Base-by-base conservation (phyloP, 2,329 filamentous ascomycete genomes). In the Cladobotryum mycophilum region DNA sequence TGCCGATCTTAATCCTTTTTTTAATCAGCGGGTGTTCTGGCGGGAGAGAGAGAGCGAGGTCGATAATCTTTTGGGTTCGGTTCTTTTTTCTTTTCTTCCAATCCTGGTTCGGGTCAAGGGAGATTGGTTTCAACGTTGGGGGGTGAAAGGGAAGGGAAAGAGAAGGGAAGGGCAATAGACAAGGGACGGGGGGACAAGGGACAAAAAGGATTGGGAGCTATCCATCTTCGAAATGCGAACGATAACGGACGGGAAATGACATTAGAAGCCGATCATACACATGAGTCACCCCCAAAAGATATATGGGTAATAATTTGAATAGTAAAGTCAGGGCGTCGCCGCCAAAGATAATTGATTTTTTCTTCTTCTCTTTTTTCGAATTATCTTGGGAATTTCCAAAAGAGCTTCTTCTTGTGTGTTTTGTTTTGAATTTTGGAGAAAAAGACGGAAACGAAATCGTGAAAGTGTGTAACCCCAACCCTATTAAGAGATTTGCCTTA, bases 251-350 rank as follows among this genome's bases (percentile, higher is more conserved):
- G 49, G 36, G 47, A 35, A 42, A 48, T 41, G 50, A 41, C 30
- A 52, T 30, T 52, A 52, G 47, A 53, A 53, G 46, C 35, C 43
- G 38, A 42, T 53, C 51, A 53, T 53, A 36, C 51, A 53, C 51
- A 53, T 53, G 51, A 53, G 38, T 30, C 25, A 30, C 51, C 43
- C 51, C 48, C 34, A 42, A 47, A 40, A 40, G 25, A 30, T 30
- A 53, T 40, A 37, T 46, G 43, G 48, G 44, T 53, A 43, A 46
- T 53, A 46, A 47, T 53, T 47, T 35, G 40, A 47, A 36, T 22
- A 44, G 17, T 41, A 33, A 22, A 37, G 47, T 18, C 41, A 43
- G 34, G 49, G 22, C 36, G 33, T 33, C 30, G 18, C 35, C 45
- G 49, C 49, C 49, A 41, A 41, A 33, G n/a, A n/a, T 22, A 52